Conservation (phyloP, 2,329 filamentous ascomycete genomes). For the Exophiala bonariae region DNA sequence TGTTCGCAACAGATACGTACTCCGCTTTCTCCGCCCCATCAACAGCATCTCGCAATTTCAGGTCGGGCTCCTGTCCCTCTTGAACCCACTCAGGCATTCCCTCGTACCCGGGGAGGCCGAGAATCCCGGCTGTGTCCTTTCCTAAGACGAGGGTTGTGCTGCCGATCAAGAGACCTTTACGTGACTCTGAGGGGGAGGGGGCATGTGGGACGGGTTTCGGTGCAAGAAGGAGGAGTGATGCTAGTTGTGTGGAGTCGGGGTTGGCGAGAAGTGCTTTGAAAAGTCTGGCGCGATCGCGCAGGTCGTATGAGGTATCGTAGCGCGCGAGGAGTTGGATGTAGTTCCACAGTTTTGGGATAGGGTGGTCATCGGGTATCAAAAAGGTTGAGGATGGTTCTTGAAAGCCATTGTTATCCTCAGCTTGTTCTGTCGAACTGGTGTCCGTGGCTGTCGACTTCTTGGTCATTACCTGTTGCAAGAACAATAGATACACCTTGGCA, state of each 20-base stretch:
- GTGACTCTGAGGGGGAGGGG: constrained; percentile 81
- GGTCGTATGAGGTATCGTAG: constrained; percentile 92
- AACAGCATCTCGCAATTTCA: constrained; percentile 66
- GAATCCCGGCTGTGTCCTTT: constrained; percentile 65
- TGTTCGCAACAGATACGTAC: constrained; percentile 33
- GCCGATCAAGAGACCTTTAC: constrained; percentile 76
- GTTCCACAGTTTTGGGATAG: constrained; percentile 76
- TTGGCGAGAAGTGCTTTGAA: constrained; percentile 81
- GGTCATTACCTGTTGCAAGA: constrained; percentile 55
- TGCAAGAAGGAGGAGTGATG: constrained; percentile 84
- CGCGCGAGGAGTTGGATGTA: constrained; percentile 82
- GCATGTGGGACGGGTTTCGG: constrained; percentile 92
- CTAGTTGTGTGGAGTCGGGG: constrained; percentile 75
- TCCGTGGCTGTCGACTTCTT: constrained; percentile 26
- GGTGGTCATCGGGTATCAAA: constrained; percentile 54
- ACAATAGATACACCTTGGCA: constrained; percentile 94
- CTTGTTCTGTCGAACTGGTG: constrained; percentile 6
- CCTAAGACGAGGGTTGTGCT: constrained; percentile 84
- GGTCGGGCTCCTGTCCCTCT: constrained; percentile 76
- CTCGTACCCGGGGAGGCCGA: constrained; percentile 77
- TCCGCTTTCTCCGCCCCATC: constrained; percentile 30
- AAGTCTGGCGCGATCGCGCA: constrained; percentile 85
- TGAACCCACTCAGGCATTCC: constrained; percentile 81
- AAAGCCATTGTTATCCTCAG: constrained; percentile 34
- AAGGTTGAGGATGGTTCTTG: constrained; percentile 29